Evolutionary conservation across 805 yeast species (phyloP).

Genomic region (Ogataea nakhonphanomensis): DNA sequence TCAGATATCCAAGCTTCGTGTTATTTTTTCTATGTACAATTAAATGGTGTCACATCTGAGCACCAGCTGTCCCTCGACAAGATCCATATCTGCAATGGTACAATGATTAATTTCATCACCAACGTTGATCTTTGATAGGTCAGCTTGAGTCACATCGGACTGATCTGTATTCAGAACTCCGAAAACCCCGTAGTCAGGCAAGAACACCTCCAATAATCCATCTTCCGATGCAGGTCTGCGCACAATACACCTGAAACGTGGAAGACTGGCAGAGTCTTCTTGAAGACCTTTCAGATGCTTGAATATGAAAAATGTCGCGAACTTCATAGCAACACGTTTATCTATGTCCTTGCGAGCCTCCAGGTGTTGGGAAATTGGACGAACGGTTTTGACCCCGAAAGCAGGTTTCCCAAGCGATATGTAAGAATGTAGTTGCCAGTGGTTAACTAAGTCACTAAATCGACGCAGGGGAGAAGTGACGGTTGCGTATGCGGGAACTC

Average conservation of each 20-base stretch:
- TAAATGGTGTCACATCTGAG: slow-evolving; percentile 25
- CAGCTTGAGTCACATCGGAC: slow-evolving; percentile 17
- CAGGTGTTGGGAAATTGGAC: slow-evolving; percentile 40
- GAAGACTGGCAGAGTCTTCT: slow-evolving; percentile 8
- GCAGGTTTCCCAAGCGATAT: slow-evolving; percentile 29
- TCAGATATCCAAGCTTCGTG: background rate
- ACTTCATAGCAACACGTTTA: slow-evolving; percentile 25
- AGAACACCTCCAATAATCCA: slow-evolving; percentile 29
- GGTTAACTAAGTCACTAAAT: slow-evolving; percentile 74
- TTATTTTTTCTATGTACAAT: slow-evolving; percentile 8
- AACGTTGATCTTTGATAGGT: slow-evolving; percentile 34
- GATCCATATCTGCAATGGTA: slow-evolving; percentile 39
- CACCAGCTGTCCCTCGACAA: slow-evolving; percentile 40
- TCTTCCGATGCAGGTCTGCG: slow-evolving; percentile 41
- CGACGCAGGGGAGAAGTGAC: slow-evolving; percentile 90
- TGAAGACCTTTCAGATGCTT: slow-evolving; percentile 28
- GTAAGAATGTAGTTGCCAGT: slow-evolving; percentile 63
- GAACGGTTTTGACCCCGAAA: slow-evolving; percentile 35
- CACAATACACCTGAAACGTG: slow-evolving; percentile 42
- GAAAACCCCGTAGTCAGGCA: slow-evolving; percentile 32
- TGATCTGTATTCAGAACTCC: slow-evolving; percentile 26
- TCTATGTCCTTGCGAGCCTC: slow-evolving; percentile 42
- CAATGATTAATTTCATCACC: slow-evolving; percentile 44
- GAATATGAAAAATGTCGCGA: slow-evolving; percentile 30
- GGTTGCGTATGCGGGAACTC: slow-evolving; percentile 59